Base-by-base conservation (phyloP, 768 basidiomycete genomes). In the Galerina sulciceps region DNA sequence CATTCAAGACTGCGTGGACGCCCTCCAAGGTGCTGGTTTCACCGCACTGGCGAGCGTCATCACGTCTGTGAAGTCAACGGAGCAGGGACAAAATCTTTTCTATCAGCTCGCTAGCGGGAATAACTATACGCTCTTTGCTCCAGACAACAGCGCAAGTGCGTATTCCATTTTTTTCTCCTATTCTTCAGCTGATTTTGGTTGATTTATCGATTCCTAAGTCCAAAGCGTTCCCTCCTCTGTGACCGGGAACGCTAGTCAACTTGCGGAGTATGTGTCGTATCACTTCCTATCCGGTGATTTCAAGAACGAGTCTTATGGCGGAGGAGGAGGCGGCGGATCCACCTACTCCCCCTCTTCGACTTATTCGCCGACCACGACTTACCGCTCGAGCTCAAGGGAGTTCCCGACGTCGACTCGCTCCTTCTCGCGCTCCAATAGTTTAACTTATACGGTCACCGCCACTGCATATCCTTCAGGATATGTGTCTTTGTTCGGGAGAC, bases 271-370 rank as follows among this genome's bases (percentile, higher is more conserved):
- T 41, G 60, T 89, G 38, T 73, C 84, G 5, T 88, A 87, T 67
- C 87, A 88, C 68, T 69, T 87, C 59, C 74, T 88, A 8, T 64
- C 76, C 46, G 85, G 86, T 22, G 75, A 84, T 58, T 81, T 85
- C 68, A 55, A 53, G 6, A 71, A 69, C 38, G 26, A 53, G 0
- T 60, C 66, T n/a, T 57, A 48, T 26, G 58, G 56, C 11, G 69
- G 62, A 26, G 65, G 55, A 8, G 64, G 62, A 44, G 63, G 59
- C 15, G 53, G 40, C 1, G 49, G 37, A 5, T 45, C 63, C 2
- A 50, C 61, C 18, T 53, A 55, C 17, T 23, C 59, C 4, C 36
- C 34, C 14, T 58, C 60, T 31, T 47, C 63, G 31, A 14, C 40
- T 22, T 61, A 55, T 17, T 22, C 51, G 6, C 20, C 58, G 23